These are phyloP conservation scores for Ceratonia siliqua DNA, from an alignment of 306 rosid genomes.

Conservation along the genomic window DNA sequence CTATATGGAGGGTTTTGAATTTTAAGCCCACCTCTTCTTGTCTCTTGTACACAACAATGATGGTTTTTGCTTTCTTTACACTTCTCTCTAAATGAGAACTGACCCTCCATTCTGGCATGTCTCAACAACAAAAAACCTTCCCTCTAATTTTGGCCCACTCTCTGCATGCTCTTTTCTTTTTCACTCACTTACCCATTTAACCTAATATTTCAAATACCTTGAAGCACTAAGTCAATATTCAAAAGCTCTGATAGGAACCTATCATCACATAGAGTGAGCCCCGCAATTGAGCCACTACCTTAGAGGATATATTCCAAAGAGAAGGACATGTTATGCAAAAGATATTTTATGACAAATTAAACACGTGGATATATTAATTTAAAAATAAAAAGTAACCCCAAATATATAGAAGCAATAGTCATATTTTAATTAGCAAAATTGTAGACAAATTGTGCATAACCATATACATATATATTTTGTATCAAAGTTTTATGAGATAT, in stretches of 20 bases:
- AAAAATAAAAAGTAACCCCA: too few species aligned
- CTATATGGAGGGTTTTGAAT: conserved; percentile 1
- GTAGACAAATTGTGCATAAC: too few species aligned
- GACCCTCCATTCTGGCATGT: conserved; percentile 23
- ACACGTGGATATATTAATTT: conserved; percentile 57
- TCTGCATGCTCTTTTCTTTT: background rate
- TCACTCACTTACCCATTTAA: background rate
- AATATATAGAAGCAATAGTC: too few species aligned
- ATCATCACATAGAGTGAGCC: conserved; percentile 25
- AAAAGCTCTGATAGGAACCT: conserved; percentile 30
- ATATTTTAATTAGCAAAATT: too few species aligned
- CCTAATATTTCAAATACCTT: background rate
- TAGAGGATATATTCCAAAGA: background rate
- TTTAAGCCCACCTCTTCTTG: background rate
- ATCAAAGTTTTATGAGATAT: too few species aligned
- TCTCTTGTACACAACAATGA: background rate
- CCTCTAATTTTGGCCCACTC: background rate
- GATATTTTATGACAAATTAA: too few species aligned
- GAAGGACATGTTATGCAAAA: background rate
- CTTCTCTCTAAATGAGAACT: background rate
- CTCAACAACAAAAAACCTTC: background rate
- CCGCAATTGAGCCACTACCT: conserved; percentile 24
- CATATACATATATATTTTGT: too few species aligned
- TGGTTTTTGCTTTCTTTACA: background rate
- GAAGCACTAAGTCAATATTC: conserved; percentile 29